Evolutionary conservation across 2,329 filamentous ascomycete species (phyloP).

Genomic region (Calonectria ilicicola): DNA sequence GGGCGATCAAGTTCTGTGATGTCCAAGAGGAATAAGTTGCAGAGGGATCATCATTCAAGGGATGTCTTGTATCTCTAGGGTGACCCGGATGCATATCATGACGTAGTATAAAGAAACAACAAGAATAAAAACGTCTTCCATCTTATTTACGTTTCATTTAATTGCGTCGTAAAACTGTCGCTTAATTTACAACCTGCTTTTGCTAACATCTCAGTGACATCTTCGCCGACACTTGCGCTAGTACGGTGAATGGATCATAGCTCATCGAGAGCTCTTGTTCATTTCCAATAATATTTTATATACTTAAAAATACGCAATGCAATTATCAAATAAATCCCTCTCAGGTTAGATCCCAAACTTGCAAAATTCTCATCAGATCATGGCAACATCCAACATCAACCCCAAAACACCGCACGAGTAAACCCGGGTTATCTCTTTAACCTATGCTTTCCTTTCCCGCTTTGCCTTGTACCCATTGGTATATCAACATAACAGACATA

Average conservation of each 20-base stretch:
- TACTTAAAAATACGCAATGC: constrained; percentile 35
- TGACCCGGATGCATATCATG: too few relatives aligned
- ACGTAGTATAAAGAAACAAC: too few relatives aligned
- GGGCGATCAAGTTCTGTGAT: too few relatives aligned
- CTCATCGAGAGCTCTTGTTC: constrained; percentile 29
- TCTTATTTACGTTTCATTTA: too few relatives aligned
- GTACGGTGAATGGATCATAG: neutral
- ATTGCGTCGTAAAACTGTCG: too few relatives aligned
- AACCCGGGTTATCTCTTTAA: constrained; percentile 24
- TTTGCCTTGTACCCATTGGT: constrained; percentile 40
- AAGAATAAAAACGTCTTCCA: too few relatives aligned
- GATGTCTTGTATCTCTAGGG: too few relatives aligned
- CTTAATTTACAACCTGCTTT: too few relatives aligned
- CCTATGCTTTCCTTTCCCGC: constrained; percentile 29
- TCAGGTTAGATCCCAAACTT: constrained; percentile 33
- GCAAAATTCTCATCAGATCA: constrained; percentile 32
- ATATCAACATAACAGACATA: constrained; percentile 42
- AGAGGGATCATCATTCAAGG: too few relatives aligned
- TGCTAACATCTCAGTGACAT: neutral
- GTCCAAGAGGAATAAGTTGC: too few relatives aligned
- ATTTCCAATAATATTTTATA: constrained; percentile 26
- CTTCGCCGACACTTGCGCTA: neutral
- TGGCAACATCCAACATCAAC: constrained; percentile 38
- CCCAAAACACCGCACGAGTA: constrained; percentile 42
- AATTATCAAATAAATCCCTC: constrained; percentile 33